These are phyloP conservation scores for Triticum urartu DNA, from an alignment of 176 grass and related monocot species.

Conservation along the genomic window DNA sequence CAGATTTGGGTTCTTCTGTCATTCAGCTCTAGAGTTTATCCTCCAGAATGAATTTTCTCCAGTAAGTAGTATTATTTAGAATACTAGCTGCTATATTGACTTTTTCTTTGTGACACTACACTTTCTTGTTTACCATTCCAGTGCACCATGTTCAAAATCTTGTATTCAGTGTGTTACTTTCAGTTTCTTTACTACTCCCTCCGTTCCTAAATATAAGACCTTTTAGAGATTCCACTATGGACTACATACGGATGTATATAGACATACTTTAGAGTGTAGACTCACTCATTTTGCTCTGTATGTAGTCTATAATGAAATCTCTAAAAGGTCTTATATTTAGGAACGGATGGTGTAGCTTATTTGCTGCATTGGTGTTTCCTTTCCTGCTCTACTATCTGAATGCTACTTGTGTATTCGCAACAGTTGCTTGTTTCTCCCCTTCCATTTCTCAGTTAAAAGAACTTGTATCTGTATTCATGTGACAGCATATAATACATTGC, in stretches of 20 bases:
- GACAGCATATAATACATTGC: constrained; percentile 90
- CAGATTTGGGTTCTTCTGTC: constrained; percentile 86
- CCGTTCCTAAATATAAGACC: too few relatives aligned
- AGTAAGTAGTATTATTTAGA: constrained; percentile 45
- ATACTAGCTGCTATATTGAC: background rate
- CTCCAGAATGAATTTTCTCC: constrained; percentile 63
- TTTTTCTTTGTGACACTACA: background rate
- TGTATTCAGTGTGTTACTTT: background rate
- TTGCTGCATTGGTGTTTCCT: background rate
- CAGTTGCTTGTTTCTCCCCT: constrained; percentile 1
- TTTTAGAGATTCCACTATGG: too few relatives aligned
- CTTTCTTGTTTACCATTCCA: background rate
- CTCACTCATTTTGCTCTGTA: too few relatives aligned
- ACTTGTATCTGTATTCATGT: constrained; percentile 18
- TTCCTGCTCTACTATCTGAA: background rate
- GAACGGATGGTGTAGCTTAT: background rate
- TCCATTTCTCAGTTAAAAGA: constrained; percentile 17
- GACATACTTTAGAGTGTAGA: too few relatives aligned
- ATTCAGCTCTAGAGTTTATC: constrained; percentile 90
- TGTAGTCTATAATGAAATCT: too few relatives aligned
- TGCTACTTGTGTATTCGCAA: background rate
- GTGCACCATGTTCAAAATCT: background rate
- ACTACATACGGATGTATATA: too few relatives aligned
- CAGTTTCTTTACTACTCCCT: background rate
- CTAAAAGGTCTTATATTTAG: too few relatives aligned